phyloP scores from a whole-genome alignment of 208 protist genomes.

The Acanthamoeba castellanii region DNA sequence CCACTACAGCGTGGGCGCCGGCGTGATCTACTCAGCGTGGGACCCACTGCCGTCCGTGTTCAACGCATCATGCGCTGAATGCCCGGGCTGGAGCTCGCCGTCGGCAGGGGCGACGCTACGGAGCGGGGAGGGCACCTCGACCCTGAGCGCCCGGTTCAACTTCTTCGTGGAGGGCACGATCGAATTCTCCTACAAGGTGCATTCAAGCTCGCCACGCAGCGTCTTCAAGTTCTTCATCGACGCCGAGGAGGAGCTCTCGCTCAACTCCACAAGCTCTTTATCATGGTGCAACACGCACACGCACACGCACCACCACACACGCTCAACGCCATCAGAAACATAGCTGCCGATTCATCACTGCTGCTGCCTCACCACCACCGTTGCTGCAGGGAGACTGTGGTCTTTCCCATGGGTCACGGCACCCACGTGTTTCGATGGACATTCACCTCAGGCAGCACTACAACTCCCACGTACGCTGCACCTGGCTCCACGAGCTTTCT shows the following conservation, averaged over 20 bases:
- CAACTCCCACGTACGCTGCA: background rate
- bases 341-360: background rate
- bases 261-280: constrained; percentile 2
- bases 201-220: constrained; percentile 15
- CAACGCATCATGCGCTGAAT: background rate
- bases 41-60: background rate
- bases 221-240: constrained; percentile 15
- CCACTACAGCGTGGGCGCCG: constrained; percentile 50
- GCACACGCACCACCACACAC: background rate
- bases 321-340: background rate
- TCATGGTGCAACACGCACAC: background rate
- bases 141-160: constrained; percentile 11
- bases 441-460: background rate
- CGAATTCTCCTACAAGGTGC: constrained; percentile 48
- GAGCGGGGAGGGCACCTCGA: background rate
- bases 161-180: constrained; percentile 43
- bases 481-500: background rate
- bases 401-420: background rate
- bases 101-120: background rate
- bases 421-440: constrained; percentile 45
- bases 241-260: background rate
- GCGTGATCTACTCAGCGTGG: background rate
- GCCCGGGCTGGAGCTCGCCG: background rate
- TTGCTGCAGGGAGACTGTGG: background rate
- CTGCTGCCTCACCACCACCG: background rate